Base-by-base conservation (phyloP, 164 flowering plant genomes). In the Nymphaea colorata region DNA sequence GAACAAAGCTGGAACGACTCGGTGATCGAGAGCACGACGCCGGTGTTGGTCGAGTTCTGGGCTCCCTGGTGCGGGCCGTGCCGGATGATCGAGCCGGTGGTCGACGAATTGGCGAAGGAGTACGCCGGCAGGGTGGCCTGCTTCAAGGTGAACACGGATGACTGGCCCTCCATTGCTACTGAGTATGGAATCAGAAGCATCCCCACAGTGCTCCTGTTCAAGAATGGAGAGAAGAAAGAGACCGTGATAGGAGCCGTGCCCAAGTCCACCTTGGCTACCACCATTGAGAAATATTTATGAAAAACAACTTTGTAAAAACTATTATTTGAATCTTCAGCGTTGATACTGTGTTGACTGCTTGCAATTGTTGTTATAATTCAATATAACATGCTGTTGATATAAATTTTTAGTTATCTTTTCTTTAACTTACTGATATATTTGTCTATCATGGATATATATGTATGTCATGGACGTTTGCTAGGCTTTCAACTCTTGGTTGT, bases 1-100 rank as follows among this genome's bases (percentile, higher is more conserved):
- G 93, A 84, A 53, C 53, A 80, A 51, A 80, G 68, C 74, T 90
- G 96, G 96, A 68, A 77, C 3, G 66, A 64, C 0, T 74, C 68
- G 7, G 93, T 90, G 5, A 66, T 87, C 1, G 77, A 57, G 14
- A 79, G 77, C 45, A 73, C 77, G 41, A 78, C 6, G 6, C 91
- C 88, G 4, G 91, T 82, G 4, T 76, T 89, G 43, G 91, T 89
- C 36, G 93, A 90, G 71, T 90, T 90, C 62, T 90, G 93, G 93
- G 96, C 96, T 43, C 91, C 93, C n/a, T 90, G 96, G 93, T 90
- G 96, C 62, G 96, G 93, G n/a, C 96, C 96, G 3, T 90, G 96
- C 62, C 62, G 87, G 70, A 86, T 90, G 86, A 86, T 90, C 42
- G 85, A 83, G 0, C 90, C 93, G 0, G 84, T 82, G 61, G 79